phyloP scores from a whole-genome alignment of 345 rosid genomes.

The Turnera subulata region DNA sequence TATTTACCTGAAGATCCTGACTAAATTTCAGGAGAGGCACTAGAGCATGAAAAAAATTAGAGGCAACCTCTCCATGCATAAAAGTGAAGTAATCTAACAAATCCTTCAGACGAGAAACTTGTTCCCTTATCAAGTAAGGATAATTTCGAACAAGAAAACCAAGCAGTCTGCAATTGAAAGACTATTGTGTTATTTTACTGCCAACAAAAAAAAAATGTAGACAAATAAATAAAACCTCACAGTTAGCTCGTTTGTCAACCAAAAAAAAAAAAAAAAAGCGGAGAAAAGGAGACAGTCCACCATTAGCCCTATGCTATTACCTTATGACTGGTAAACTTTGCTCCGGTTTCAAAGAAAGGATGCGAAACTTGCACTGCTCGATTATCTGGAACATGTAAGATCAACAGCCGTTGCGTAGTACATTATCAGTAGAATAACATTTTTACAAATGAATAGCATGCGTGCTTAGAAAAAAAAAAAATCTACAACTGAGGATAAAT shows the following conservation, averaged over 20 bases:
- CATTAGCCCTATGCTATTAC: constrained; percentile 26
- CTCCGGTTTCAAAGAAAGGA: constrained; percentile 71
- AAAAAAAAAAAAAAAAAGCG: background rate
- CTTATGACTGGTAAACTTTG: constrained; percentile 55
- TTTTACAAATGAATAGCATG: background rate
- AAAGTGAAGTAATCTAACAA: constrained; percentile 75
- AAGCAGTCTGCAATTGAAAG: constrained; percentile 51
- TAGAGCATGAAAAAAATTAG: constrained; percentile 53
- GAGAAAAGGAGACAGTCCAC: constrained; percentile 3
- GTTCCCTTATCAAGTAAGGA: constrained; percentile 63
- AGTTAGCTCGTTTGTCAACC: too few species aligned
- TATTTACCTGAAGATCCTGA: constrained; percentile 60
- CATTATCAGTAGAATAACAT: background rate
- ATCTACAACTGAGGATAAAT: background rate
- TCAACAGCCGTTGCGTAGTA: background rate
- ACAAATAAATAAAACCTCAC: too few species aligned
- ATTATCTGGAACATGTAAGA: constrained; percentile 51
- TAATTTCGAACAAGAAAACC: constrained; percentile 47
- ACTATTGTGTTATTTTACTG: constrained; percentile 9
- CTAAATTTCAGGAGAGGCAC: constrained; percentile 67
- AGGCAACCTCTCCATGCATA: constrained; percentile 56
- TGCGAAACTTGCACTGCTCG: constrained; percentile 72
- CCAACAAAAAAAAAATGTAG: constrained; percentile 2
- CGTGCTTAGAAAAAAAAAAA: background rate
- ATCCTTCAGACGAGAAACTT: constrained; percentile 67